Evolutionary conservation across 129 eudicot species (phyloP).

Genomic region (Lactuca saligna): DNA sequence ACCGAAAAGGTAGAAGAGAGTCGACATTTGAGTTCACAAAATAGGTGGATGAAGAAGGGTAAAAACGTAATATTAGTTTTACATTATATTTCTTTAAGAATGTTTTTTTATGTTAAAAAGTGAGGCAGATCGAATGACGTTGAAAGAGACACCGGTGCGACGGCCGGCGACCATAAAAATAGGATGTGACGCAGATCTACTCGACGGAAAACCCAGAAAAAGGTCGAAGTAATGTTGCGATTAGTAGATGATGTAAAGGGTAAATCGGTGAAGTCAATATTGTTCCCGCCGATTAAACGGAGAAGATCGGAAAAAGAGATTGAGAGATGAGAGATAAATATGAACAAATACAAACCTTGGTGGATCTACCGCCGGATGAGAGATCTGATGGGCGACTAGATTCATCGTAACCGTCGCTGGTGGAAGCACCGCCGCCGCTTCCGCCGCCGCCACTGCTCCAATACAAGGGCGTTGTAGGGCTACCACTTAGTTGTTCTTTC

Average conservation of each 20-base stretch:
- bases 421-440: slow-evolving; percentile 23
- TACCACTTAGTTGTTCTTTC: slow-evolving; percentile 32
- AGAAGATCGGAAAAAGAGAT: background rate
- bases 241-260: background rate
- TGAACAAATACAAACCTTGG: slow-evolving; percentile 41
- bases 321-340: background rate
- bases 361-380: slow-evolving; percentile 52
- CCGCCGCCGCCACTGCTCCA: slow-evolving; percentile 38
- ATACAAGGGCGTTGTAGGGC: slow-evolving; percentile 66
- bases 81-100: background rate
- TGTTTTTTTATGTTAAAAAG: slow-evolving; percentile 1
- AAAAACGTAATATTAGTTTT: background rate
- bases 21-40: slow-evolving; percentile 7
- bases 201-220: background rate
- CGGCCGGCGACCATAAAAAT: slow-evolving; percentile 15
- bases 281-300: background rate
- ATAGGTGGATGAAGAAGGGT: slow-evolving; percentile 10
- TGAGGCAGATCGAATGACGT: background rate
- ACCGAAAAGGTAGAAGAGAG: background rate
- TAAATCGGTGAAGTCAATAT: background rate
- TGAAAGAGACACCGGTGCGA: background rate
- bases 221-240: background rate
- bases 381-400: slow-evolving; percentile 39
- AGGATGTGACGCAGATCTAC: slow-evolving; percentile 8
- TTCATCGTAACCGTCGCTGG: slow-evolving; percentile 43